Evolutionary conservation across 768 basidiomycete species (phyloP).

Genomic region (Pulveroboletus ravenelii): DNA sequence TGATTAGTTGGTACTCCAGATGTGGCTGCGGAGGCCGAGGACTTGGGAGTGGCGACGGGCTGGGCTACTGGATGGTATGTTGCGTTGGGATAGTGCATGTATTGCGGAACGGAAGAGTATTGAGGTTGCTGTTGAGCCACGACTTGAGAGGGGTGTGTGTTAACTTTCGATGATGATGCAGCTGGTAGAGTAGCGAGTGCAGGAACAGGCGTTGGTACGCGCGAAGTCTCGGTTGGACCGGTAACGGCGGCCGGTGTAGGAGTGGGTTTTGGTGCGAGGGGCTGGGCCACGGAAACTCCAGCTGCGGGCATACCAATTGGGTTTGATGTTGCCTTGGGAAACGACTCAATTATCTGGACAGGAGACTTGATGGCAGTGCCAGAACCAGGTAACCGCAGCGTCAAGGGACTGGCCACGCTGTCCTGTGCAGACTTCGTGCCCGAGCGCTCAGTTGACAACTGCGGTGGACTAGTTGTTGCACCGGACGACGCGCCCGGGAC

Average conservation of each 20-base stretch:
- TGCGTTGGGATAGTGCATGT: conserved; percentile 53
- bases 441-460: conserved; percentile 13
- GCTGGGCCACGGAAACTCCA: conserved; percentile 11
- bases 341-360: conserved; percentile 16
- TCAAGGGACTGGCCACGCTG: conserved; percentile 14
- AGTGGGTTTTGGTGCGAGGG: conserved; percentile 26
- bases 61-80: conserved; percentile 37
- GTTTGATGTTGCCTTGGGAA: conserved; percentile 17
- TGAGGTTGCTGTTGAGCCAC: conserved; percentile 31
- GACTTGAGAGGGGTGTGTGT: conserved; percentile 32
- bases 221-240: conserved; percentile 16
- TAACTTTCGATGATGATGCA: conserved; percentile 13
- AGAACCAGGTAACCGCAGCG: conserved; percentile 23
- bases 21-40: conserved; percentile 9
- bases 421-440: conserved; percentile 17
- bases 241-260: conserved; percentile 12
- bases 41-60: conserved; percentile 23
- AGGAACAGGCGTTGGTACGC: conserved; percentile 17
- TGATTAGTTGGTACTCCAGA: conserved; percentile 8
- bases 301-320: conserved; percentile 10
- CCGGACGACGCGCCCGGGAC: conserved; percentile 39
- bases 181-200: conserved; percentile 10
- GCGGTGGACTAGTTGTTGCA: conserved; percentile 11
- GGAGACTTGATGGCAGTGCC: conserved; percentile 17
- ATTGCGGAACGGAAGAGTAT: conserved; percentile 31